phyloP scores from a whole-genome alignment of 306 rosid species.

The Amphicarpaea edgeworthii region DNA sequence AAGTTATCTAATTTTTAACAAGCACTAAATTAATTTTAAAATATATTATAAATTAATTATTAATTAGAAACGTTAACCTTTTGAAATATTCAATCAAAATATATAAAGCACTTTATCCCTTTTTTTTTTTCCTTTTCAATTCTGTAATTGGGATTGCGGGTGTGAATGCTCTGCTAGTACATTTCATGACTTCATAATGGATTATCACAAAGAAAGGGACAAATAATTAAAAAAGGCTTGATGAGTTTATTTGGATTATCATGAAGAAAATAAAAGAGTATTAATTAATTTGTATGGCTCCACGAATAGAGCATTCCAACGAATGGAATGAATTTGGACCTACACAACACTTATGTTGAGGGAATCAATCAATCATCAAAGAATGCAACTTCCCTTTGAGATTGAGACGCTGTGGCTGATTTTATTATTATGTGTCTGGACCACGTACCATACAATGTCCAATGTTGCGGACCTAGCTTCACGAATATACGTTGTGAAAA shows the following conservation, averaged over 20 bases:
- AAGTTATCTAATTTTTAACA: too few species aligned
- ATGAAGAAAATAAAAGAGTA: too few species aligned
- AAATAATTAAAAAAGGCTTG: neutral
- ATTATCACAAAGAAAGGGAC: constrained; percentile 1
- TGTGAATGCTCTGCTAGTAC: neutral
- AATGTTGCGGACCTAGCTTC: constrained; percentile 30
- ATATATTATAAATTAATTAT: too few species aligned
- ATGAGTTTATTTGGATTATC: neutral
- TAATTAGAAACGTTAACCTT: too few species aligned
- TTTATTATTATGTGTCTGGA: constrained; percentile 14
- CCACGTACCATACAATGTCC: constrained; percentile 25
- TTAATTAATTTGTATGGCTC: neutral
- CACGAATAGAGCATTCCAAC: neutral
- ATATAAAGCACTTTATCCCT: too few species aligned
- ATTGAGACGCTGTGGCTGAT: neutral
- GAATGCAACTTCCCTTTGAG: constrained; percentile 30
- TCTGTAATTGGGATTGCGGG: constrained; percentile 5
- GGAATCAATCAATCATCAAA: too few species aligned
- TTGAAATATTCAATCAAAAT: neutral
- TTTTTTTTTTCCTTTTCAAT: neutral
- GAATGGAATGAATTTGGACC: constrained; percentile 35
- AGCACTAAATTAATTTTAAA: too few species aligned
- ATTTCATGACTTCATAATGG: neutral
- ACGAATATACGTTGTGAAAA: neutral
- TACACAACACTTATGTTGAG: constrained; percentile 41